Evolutionary conservation across 495 filamentous ascomycete species (phyloP), one percentile per base, ranked within the genome.

Genomic region (Penicillium taxi): DNA sequence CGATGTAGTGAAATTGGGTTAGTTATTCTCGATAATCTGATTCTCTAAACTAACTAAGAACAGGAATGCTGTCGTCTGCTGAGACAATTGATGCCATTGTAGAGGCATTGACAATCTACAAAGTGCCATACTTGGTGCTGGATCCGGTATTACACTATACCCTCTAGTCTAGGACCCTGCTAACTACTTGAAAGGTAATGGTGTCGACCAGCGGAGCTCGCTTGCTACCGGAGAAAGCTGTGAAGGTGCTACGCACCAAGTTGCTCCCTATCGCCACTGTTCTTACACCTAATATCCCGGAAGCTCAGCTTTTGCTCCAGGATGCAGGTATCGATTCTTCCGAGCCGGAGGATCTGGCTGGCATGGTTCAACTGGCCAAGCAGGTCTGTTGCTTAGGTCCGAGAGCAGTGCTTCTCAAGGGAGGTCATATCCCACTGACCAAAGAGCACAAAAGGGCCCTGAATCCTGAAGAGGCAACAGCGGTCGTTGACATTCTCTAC

Each of bases 1-100:
- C 5, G 86, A 94, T 66, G 86, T 93, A 33, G 78, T 98, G 43
- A 98, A 98, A 58, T 83, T 83, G 18, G 90, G 87, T 91, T 64
- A 47, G 63, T 57, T 34, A 26, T 31, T 31, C 4, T 11, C 2
- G 1, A 26, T 32, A 20, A 25, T 26, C 8, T 25, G 19, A 2
- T 32, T 13, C 3, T 29, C 23, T 33, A 28, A n/a, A n/a, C 38
- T 44, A 6, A 43, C 33, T 15, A 15, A 17, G 11, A 15, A 4
- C 32, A 94, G 87, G 90, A 19, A 96, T 98, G 90, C 73, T 98
- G 26, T 84, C 85, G 8, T 87, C 84, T 9, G 75, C 80, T 15
- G 77, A 74, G 39, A 88, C 79, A 1, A 81, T 94, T 46, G 68
- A 80, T 39, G 70, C 81, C 26, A 80, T 95, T 32, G 84, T 83